These are phyloP conservation scores for Fusarium agapanthi DNA, from an alignment of 2,329 filamentous ascomycete species.

Conservation along the genomic window DNA sequence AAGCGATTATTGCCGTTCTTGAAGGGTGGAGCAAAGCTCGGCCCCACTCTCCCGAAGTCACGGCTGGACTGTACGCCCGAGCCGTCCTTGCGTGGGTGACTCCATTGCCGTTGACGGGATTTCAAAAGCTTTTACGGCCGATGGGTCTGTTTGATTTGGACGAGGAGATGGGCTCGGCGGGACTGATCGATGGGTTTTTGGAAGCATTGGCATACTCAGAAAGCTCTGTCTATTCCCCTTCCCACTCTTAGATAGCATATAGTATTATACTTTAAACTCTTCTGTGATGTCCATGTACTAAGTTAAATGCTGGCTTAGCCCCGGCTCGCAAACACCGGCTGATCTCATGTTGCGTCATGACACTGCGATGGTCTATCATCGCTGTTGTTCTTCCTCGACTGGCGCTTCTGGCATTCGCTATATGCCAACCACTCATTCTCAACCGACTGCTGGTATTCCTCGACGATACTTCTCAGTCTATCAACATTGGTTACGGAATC, in stretches of 20 bases:
- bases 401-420: constrained; percentile 47
- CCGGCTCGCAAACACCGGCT: constrained; percentile 37
- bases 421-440: constrained; percentile 50
- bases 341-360: constrained; percentile 40
- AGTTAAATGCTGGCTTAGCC: constrained; percentile 32
- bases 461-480: constrained; percentile 35
- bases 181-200: constrained; percentile 46
- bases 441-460: constrained; percentile 47
- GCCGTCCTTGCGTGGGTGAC: constrained; percentile 53
- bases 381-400: constrained; percentile 46
- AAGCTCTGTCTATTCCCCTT: constrained; percentile 29
- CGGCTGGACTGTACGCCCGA: constrained; percentile 51
- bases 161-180: constrained; percentile 44
- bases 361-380: constrained; percentile 43
- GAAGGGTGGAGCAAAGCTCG: constrained; percentile 52
- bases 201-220: constrained; percentile 41
- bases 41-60: constrained; percentile 48
- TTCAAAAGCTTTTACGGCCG: constrained; percentile 46
- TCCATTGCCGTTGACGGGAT: constrained; percentile 49
- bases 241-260: constrained; percentile 18
- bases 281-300: constrained; percentile 32
- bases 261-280: constrained; percentile 6
- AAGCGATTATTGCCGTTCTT: constrained; percentile 47
- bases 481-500: constrained; percentile 44
- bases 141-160: constrained; percentile 49